Percentiles rank a stretch among this genome's conserved stretches.
Evolutionary conservation across 2,329 filamentous ascomycete genomes (phyloP).

Genomic region (Pestalotiopsis sp.): DNA sequence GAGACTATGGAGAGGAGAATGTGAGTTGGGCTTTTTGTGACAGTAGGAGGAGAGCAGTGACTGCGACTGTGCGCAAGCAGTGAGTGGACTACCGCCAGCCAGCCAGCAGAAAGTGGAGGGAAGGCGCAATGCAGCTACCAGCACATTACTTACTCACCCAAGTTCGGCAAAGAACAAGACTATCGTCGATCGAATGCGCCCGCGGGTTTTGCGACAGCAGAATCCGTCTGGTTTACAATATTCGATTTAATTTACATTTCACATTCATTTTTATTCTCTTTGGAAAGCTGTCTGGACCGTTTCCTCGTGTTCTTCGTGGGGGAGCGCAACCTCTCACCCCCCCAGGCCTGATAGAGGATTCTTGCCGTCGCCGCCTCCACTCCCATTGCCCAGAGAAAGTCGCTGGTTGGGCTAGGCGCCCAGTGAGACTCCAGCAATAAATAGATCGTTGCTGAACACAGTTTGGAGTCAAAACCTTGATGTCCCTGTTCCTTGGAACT

Average conservation of each 20-base stretch:
- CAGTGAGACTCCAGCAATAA: constrained; percentile 2
- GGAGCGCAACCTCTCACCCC: not conserved
- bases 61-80: constrained; percentile 28
- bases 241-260: not conserved
- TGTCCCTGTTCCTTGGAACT: not conserved
- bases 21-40: constrained; percentile 24
- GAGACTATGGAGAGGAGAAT: constrained; percentile 21
- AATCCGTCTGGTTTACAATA: not conserved
- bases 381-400: not conserved
- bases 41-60: constrained; percentile 33
- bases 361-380: constrained; percentile 9
- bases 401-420: constrained; percentile 10
- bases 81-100: not conserved
- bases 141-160: not conserved
- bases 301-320: not conserved
- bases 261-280: not conserved
- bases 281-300: not conserved
- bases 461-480: constrained; percentile 5
- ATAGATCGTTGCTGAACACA: not conserved
- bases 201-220: not conserved
- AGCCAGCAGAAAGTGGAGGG: not conserved
- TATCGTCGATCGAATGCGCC: not conserved
- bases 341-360: constrained; percentile 5
- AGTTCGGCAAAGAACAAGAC: not conserved
- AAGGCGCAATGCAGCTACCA: not conserved